Evolutionary conservation across 75 land plant species (phyloP), one percentile per base, ranked within the genome.

Genomic region (Sequoiadendron giganteum): DNA sequence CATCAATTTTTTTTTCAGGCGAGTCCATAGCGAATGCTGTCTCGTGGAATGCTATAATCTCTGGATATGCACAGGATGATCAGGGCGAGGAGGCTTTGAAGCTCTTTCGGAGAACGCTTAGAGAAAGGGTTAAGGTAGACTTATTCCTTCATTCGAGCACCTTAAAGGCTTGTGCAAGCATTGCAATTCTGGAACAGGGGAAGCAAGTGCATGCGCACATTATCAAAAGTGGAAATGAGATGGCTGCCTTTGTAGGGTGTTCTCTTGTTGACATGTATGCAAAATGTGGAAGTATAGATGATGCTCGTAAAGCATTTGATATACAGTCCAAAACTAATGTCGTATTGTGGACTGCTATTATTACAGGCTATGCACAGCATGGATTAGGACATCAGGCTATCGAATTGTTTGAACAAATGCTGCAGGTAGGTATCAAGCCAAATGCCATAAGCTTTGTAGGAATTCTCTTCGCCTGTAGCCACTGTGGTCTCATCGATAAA

Each of bases 201-300:
- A 86, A 86, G 56, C 77, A 40, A 28, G 36, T 86, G 8, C 87
- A 89, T 86, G 32, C 45, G 16, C 48, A 65, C 54, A 65, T 38
- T 75, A 49, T 70, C 56, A 75, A 68, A 48, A 42, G 42, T 65
- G 89, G 89, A 45, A 34, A 61, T 86, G 87, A 86, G 54, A 30
- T 86, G 88, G 77, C 48, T 75, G 38, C 86, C 75, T 86, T 55
- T 43, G 88, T 89, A 36, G 89, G 40, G 6, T 86, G 87, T 68
- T 36, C 89, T 15, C 54, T 89, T 34, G 82, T 89, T 38, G 73
- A 87, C 72, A 89, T 89, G 89, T 87, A 89, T 89, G 82, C 87
- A 43, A 89, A 73, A 45, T 89, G 88, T 86, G 89, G 88, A 10
- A 87, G 76, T 65, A 72, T 89, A 10, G 88, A 87, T 18, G 52